phyloP scores from a whole-genome alignment of 148 eudicot genomes.

The Diospyros lotus region DNA sequence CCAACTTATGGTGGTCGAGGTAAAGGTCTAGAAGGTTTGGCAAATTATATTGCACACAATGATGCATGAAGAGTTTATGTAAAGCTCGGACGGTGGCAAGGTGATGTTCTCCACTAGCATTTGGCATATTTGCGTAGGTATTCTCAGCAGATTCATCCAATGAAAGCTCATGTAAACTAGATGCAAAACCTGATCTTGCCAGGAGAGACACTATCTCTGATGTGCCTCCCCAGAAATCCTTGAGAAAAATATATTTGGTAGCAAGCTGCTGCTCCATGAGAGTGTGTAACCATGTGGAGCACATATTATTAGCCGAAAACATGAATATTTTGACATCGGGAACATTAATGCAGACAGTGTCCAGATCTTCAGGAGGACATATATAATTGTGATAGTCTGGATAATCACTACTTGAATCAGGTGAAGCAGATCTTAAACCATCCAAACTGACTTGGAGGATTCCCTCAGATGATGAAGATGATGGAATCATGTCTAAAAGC shows the following conservation, averaged over 20 bases:
- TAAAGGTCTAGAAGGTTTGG: constrained; percentile 82
- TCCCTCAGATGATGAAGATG: constrained; percentile 44
- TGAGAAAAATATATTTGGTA: constrained; percentile 60
- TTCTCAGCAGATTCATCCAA: constrained; percentile 32
- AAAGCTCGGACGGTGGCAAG: constrained; percentile 52
- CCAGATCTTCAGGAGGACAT: constrained; percentile 63
- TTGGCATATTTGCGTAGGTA: constrained; percentile 30
- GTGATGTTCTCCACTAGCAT: constrained; percentile 25
- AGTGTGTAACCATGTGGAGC: constrained; percentile 74
- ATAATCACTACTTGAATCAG: constrained; percentile 35
- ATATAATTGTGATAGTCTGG: constrained; percentile 46
- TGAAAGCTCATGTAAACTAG: constrained; percentile 21
- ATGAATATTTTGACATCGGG: constrained; percentile 56
- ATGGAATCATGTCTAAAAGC: constrained; percentile 68
- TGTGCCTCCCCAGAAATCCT: constrained; percentile 75
- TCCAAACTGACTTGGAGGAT: constrained; percentile 72
- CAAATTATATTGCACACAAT: constrained; percentile 66
- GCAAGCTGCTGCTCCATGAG: constrained; percentile 78
- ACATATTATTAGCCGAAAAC: constrained; percentile 43
- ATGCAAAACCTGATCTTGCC: constrained; percentile 73
- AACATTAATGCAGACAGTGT: constrained; percentile 63
- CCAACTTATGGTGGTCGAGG: constrained; percentile 86
- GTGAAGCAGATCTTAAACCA: constrained; percentile 47
- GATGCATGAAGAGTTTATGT: constrained; percentile 64
- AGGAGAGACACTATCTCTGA: constrained; percentile 63